Conservation (phyloP, 1,284 basidiomycete genomes). For the Ganoderma leucocontextum region DNA sequence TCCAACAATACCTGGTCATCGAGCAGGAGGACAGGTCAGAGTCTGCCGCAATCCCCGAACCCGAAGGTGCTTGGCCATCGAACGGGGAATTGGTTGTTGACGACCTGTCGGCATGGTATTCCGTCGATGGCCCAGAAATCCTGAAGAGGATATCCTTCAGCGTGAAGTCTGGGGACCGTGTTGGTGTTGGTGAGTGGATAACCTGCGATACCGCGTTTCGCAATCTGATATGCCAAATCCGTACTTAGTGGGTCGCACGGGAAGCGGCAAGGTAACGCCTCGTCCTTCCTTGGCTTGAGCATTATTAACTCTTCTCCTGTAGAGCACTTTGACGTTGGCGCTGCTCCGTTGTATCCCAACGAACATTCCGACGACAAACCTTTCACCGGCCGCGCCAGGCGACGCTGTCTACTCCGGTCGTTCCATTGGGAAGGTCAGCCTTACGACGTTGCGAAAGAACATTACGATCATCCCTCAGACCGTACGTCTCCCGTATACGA, state of each 20-base stretch:
- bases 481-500: conserved; percentile 38
- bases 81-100: conserved; percentile 73
- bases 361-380: background rate
- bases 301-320: conserved; percentile 35
- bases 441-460: conserved; percentile 59
- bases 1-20: conserved; percentile 75
- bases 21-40: conserved; percentile 68
- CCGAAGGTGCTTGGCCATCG: conserved; percentile 68
- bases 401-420: conserved; percentile 47
- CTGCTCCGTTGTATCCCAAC: conserved; percentile 56
- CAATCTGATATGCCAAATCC: conserved; percentile 33
- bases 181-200: conserved; percentile 51
- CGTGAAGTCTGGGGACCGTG: conserved; percentile 57
- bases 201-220: conserved; percentile 41
- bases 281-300: background rate
- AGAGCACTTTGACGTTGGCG: conserved; percentile 56
- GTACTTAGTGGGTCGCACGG: conserved; percentile 73
- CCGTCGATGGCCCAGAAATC: conserved; percentile 51
- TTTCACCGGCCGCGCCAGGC: conserved; percentile 41
- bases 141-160: conserved; percentile 55
- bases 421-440: conserved; percentile 55
- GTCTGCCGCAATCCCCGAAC: conserved; percentile 38
- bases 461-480: conserved; percentile 58
- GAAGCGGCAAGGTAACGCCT: conserved; percentile 71
- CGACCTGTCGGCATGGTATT: conserved; percentile 65